Evolutionary conservation across 1,284 basidiomycete species (phyloP).

Genomic region (Ceratobasidium sp.): DNA sequence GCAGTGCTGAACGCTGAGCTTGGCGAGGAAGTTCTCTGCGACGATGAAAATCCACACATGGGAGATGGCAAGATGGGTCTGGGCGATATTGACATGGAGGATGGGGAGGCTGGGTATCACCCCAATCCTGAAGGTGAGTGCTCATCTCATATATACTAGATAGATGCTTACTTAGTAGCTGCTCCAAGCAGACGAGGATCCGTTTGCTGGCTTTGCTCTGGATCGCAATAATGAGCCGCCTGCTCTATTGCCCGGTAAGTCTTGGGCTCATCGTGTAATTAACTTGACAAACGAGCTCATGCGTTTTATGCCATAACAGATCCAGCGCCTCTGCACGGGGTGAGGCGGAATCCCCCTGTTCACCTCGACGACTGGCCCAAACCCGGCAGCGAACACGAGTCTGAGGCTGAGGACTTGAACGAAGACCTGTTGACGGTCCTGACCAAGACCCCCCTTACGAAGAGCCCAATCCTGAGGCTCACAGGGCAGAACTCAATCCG

Average conservation of each 20-base stretch:
- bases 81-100: background rate
- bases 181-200: background rate
- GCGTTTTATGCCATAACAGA: too few species aligned
- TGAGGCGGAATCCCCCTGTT: slow-evolving; percentile 12
- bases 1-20: background rate
- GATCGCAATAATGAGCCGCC: background rate
- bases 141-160: background rate
- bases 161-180: background rate
- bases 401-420: too few species aligned
- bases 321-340: background rate
- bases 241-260: background rate
- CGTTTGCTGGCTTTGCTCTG: background rate
- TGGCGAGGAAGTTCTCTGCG: background rate
- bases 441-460: background rate
- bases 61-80: too few species aligned
- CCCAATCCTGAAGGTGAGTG: background rate
- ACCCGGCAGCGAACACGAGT: background rate
- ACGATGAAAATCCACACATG: background rate
- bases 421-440: background rate
- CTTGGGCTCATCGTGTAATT: background rate
- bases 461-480: background rate
- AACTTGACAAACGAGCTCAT: background rate
- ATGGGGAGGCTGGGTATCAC: background rate
- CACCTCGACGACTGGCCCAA: background rate
- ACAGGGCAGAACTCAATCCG: background rate